Evolutionary conservation across 1,139 yeast species (phyloP), one percentile per base, ranked within the genome.

Genomic region (Blastobotrys arbuscula): DNA sequence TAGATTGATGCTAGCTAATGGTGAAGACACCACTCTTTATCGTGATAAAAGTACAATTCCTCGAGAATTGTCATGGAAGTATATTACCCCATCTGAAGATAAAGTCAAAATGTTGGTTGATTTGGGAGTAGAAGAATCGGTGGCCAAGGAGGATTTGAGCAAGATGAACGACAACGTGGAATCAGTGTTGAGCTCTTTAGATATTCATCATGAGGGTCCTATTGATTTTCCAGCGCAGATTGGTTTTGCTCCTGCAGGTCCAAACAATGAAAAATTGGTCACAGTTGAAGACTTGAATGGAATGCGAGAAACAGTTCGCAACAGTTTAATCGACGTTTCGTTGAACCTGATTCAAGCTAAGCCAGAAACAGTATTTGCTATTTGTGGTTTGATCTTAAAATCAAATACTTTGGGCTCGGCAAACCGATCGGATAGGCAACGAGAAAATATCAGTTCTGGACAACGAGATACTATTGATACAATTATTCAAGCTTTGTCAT

Each of bases 11-110:
- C 36, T 56, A 5, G 47, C 47, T 34, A 46, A 51, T 10, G 58
- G 58, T 15, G 64, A 61, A 35, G 60, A 54, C 20, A 52, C 52
- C 10, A 45, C 39, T 24, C 16, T 31, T 26, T 34, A 48, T 33
- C 44, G 47, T 19, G 55, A 50, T 15, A 53, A 50, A 15, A 48
- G 44, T 2, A 40, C 35, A 16, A 49, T 57, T 3, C 63, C 60
- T 9, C 49, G 57, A 20, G 56, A 56, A 35, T 49, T 65, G 34
- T 53, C 57, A 16, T 72, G 78, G 68, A 66, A 68, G 38, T 71
- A 73, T 39, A 78, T 79, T 2, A 63, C 73, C 4, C 82, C 82
- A 10, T 75, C 85, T 0, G 68, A 70, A n/a, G 70, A 70, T 9
- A 77, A 78, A 55, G 63, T 77, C 8, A 70, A 73, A 5, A 78